Base-by-base conservation (phyloP, 176 grass and related monocot genomes). In the Cenchrus americanus region DNA sequence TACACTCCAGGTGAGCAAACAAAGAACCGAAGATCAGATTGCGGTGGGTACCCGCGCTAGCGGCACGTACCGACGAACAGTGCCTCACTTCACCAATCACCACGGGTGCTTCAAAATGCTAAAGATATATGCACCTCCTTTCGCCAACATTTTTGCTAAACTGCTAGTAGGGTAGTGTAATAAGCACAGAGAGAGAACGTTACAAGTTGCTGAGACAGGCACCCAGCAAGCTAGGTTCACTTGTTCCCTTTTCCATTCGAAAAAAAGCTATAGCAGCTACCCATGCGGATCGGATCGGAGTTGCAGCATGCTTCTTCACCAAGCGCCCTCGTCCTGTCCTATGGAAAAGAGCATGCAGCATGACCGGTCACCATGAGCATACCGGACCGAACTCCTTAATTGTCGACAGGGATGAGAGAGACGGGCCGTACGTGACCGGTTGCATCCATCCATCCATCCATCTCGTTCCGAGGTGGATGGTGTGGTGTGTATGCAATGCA, bases 371-470 rank as follows among this genome's bases (percentile, higher is more conserved):
- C 34, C 34, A 37, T 37, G 34, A 37, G 34, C 34, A 37, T n/a
- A 24, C n/a, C 9, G 2, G 58, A 61, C n/a, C n/a, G 7, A 44
- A 69, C 19, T n/a, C 40, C 66, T 69, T 69, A 69, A 46, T 52
- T 52, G 50, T 52, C 50, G 50, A 14, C 14, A 24, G 58, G 58
- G n/a, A 60, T 60, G 50, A 68, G 53, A 61, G 42, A 60, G 18
- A 79, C 4, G 76, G 48, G 32, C 61, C 60, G 76, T 66, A 46
- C 37, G 54, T 78, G 72, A 78, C 58, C 65, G 83, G 66, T 83
- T 86, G 60, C 79, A 86, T 66, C 70, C 47, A 88, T 64, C 68
- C n/a, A 83, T 49, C 68, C 11, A 23, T 84, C 79, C n/a, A n/a
- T n/a, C n/a, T n/a, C n/a, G n/a, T n/a, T n/a, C n/a, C 61, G n/a